Evolutionary conservation across 805 yeast species (phyloP).

Genomic region (Wickerhamomyces bisporus): DNA sequence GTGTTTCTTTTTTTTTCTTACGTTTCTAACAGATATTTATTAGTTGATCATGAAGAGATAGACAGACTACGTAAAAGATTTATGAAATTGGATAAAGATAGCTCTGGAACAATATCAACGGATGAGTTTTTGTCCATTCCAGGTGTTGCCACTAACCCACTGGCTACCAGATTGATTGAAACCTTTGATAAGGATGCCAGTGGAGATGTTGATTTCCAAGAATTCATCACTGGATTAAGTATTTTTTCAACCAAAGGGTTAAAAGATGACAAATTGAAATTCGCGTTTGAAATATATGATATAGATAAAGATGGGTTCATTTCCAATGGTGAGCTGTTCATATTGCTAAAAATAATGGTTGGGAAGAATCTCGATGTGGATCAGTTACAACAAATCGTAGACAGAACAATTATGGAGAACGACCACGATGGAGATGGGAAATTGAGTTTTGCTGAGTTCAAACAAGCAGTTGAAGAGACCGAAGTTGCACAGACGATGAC

Average conservation of each 20-base stretch:
- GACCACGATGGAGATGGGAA: constrained; percentile 85
- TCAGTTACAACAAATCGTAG: constrained; percentile 95
- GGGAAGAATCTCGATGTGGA: constrained; percentile 82
- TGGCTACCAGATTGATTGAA: constrained; percentile 86
- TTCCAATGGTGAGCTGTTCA: constrained; percentile 89
- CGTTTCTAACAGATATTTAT: constrained; percentile 2
- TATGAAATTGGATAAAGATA: constrained; percentile 91
- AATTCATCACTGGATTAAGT: constrained; percentile 80
- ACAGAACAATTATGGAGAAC: constrained; percentile 90
- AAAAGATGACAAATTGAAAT: constrained; percentile 73
- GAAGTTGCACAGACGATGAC: constrained; percentile 59
- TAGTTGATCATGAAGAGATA: constrained; percentile 83
- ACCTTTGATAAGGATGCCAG: constrained; percentile 90
- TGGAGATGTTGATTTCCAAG: constrained; percentile 94
- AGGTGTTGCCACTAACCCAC: constrained; percentile 84
- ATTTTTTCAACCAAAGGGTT: constrained; percentile 84
- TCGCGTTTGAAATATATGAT: constrained; percentile 92
- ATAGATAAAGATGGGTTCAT: constrained; percentile 93
- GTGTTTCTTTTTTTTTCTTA: not conserved
- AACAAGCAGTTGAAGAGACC: constrained; percentile 51
- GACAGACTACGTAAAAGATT: constrained; percentile 88
- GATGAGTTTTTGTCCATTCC: constrained; percentile 90
- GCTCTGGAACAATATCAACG: constrained; percentile 86
- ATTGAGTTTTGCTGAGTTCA: constrained; percentile 82
- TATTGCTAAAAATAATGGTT: constrained; percentile 95